Base-by-base conservation (phyloP, 1,139 yeast species). In the Scheffersomyces illinoinensis region DNA sequence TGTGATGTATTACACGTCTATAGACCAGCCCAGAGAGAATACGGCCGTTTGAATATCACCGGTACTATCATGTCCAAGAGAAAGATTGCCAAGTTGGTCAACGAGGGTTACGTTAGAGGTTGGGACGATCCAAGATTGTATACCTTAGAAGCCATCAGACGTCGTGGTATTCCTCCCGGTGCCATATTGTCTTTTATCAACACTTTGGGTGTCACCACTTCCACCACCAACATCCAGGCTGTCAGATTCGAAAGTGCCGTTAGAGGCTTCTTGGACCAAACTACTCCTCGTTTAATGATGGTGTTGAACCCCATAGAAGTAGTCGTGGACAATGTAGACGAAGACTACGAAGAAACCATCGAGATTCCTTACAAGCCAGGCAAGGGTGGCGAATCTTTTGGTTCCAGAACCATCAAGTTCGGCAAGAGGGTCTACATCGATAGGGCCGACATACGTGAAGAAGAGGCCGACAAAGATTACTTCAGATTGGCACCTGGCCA, bases 81-180 rank as follows among this genome's bases (percentile, higher is more conserved):
- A 73, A 96, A 95, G 77, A 93, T 96, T 73, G 96, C 97, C 62
- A 91, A 92, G 75, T 84, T 96, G 65, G 99, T 96, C 33, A 89
- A 85, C 59, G 95, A 88, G 39, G 80, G 84, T 5, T 79, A 84
- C 67, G 99, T 96, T 47, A 87, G 97, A 74, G 98, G 92, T 53
- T 96, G 99, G 99, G 96, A 96, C 76, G 99, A 96, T 76, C 99
- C 99, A 66, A 86, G 99, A 71, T 83, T 96, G 70, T 95, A 88
- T 75, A 96, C 99, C 8, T 84, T 96, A 66, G 99, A 93, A 69
- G 97, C 96, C 53, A 88, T 96, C 61, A 90, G 92, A 72, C 91
- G 99, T 76, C 91, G 99, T 74, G 99, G 99, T 78, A 89, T 96
- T 8, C 99, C 99, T 64, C 99, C 99, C n/a, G 98, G 98, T 48